A percentile compares a stretch with the other conserved stretches of the same genome.
Evolutionary conservation across 2,329 filamentous ascomycete genomes (phyloP).

Genomic region (Trichoderma atroviride): DNA sequence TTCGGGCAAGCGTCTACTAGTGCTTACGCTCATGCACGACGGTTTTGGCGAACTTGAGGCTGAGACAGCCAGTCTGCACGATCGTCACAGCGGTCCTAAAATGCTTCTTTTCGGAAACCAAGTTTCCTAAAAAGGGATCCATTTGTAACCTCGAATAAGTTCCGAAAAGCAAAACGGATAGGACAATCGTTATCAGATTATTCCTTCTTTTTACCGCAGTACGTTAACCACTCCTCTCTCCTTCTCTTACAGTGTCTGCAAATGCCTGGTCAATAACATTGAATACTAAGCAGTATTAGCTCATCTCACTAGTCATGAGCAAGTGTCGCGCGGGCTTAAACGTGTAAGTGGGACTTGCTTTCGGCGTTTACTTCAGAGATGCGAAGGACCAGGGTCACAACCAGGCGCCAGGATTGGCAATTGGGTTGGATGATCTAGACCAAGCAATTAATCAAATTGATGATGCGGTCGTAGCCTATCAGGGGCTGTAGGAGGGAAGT

Average conservation of each 20-base stretch:
- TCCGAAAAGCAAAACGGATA: background rate
- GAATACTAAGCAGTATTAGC: background rate
- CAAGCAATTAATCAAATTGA: background rate
- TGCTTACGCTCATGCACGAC: constrained; percentile 11
- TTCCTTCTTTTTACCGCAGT: background rate
- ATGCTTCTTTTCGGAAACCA: background rate
- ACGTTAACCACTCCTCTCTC: background rate
- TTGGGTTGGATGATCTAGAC: background rate
- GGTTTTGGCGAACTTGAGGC: constrained; percentile 19
- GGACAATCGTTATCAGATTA: background rate
- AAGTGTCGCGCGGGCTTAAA: background rate
- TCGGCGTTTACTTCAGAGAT: background rate
- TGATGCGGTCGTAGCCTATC: background rate
- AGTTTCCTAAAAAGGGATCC: background rate
- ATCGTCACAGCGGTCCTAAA: background rate
- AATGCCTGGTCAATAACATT: background rate
- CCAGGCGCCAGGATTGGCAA: background rate
- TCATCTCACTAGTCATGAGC: background rate
- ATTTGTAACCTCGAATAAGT: background rate
- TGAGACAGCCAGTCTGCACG: background rate
- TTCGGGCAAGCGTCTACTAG: background rate
- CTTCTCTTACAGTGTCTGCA: background rate
- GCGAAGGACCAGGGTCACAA: background rate
- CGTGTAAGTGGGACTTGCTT: background rate
- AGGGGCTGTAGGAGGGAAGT: background rate